These are phyloP conservation scores for Annulohypoxylon truncatum DNA, from an alignment of 2,329 filamentous ascomycete genomes.

Conservation along the genomic window DNA sequence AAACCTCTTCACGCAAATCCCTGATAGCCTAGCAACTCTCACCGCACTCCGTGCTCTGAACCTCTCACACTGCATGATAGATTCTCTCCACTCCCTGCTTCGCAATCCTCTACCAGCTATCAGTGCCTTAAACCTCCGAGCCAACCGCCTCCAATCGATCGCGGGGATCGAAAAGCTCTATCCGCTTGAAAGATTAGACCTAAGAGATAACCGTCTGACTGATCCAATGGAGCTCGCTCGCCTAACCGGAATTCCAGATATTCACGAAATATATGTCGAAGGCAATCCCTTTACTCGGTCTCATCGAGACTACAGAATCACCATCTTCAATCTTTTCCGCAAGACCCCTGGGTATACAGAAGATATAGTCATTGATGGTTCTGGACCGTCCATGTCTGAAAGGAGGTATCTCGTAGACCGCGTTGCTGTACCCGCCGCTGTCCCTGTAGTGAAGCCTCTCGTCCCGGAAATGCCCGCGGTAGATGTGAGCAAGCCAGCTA, in stretches of 20 bases:
- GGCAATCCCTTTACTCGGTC: slow-evolving; percentile 93
- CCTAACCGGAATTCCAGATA: slow-evolving; percentile 88
- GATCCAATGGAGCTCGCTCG: slow-evolving; percentile 92
- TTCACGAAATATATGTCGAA: slow-evolving; percentile 91
- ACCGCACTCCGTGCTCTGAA: slow-evolving; percentile 92
- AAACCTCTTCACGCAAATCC: slow-evolving; percentile 94
- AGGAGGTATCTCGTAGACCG: slow-evolving; percentile 86
- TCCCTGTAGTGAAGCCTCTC: slow-evolving; percentile 80
- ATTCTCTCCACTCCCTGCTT: slow-evolving; percentile 87
- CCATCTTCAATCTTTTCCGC: slow-evolving; percentile 96
- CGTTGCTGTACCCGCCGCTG: slow-evolving; percentile 77
- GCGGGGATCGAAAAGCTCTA: slow-evolving; percentile 90
- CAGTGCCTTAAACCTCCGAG: slow-evolving; percentile 89
- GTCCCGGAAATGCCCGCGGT: slow-evolving; percentile 71
- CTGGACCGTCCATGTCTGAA: slow-evolving; percentile 85
- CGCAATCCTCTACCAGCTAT: slow-evolving; percentile 92
- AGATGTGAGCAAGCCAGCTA: slow-evolving; percentile 75
- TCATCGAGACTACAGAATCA: slow-evolving; percentile 84
- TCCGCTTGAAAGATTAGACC: slow-evolving; percentile 88
- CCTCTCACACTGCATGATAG: slow-evolving; percentile 97
- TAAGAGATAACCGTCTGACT: slow-evolving; percentile 90
- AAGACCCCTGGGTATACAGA: slow-evolving; percentile 89
- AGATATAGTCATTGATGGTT: slow-evolving; percentile 89
- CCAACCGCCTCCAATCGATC: slow-evolving; percentile 86
- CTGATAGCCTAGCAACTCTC: slow-evolving; percentile 87